phyloP scores from a whole-genome alignment of 495 filamentous ascomycete species.

The Neurospora pannonica region DNA sequence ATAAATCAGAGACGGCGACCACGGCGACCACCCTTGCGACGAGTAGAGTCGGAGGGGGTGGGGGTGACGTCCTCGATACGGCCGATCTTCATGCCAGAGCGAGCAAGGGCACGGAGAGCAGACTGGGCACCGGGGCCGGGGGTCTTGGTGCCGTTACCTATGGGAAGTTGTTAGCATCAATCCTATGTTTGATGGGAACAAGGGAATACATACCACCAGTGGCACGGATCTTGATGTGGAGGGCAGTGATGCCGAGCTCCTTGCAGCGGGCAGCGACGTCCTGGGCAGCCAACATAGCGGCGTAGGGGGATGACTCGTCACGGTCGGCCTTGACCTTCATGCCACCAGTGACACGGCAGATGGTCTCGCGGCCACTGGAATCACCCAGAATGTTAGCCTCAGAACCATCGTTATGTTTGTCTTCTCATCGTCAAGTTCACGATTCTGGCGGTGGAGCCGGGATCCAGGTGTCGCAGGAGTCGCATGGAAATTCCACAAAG shows the following conservation, averaged over 20 bases:
- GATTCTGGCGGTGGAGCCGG: constrained; percentile 10
- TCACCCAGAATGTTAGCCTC: constrained; percentile 57
- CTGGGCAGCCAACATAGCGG: constrained; percentile 99
- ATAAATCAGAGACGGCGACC: constrained; percentile 89
- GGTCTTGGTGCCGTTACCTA: constrained; percentile 97
- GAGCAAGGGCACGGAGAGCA: constrained; percentile 94
- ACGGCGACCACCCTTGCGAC: constrained; percentile 99
- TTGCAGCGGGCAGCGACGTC: constrained; percentile 94
- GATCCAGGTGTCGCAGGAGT: constrained; percentile 10
- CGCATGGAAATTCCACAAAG: constrained; percentile 1
- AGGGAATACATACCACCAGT: constrained; percentile 65
- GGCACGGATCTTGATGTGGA: constrained; percentile 99
- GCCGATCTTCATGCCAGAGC: constrained; percentile 98
- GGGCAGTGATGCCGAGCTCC: constrained; percentile 96
- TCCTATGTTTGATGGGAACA: background rate
- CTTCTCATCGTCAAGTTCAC: constrained; percentile 9
- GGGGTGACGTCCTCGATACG: constrained; percentile 99
- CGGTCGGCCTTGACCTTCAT: constrained; percentile 99
- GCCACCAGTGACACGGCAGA: constrained; percentile 96
- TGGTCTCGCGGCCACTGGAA: constrained; percentile 97
- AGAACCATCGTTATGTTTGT: constrained; percentile 16
- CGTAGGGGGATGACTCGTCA: constrained; percentile 99
- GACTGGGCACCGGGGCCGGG: constrained; percentile 97
- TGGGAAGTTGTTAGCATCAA: background rate
- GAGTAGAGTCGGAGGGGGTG: constrained; percentile 95